Conservation (phyloP, 805 yeast genomes). For the Danielia reshetovae region DNA sequence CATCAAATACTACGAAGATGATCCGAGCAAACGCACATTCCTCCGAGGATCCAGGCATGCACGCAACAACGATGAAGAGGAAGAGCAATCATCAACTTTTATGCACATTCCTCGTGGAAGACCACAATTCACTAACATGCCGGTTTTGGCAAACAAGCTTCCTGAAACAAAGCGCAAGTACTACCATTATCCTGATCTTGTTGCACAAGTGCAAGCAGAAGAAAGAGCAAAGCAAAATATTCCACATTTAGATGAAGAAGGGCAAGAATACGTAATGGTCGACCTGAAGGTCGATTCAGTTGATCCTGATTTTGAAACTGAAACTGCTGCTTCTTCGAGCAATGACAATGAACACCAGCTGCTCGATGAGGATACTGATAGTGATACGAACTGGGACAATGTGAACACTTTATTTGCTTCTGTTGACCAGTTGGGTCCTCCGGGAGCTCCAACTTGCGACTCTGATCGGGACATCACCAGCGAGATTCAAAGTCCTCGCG, state of each 20-base stretch:
- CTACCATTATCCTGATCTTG: conserved; percentile 28
- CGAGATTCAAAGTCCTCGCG: conserved; percentile 1
- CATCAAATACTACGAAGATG: conserved; percentile 37
- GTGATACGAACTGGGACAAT: conserved; percentile 20
- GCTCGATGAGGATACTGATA: conserved; percentile 28
- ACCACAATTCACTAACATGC: conserved; percentile 39
- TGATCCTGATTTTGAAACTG: conserved; percentile 1
- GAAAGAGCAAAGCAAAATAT: conserved; percentile 12
- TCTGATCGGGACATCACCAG: conserved; percentile 1
- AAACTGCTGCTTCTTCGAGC: conserved; percentile 1
- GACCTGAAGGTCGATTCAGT: neutral
- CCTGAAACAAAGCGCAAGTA: conserved; percentile 26
- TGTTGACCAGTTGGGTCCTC: conserved; percentile 7
- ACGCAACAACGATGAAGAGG: conserved; percentile 7
- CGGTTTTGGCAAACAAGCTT: conserved; percentile 26
- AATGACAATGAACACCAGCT: conserved; percentile 10
- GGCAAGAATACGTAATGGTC: conserved; percentile 14
- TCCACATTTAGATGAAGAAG: conserved; percentile 8
- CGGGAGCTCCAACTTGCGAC: neutral
- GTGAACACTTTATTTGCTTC: conserved; percentile 12
- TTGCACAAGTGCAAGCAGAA: conserved; percentile 1
- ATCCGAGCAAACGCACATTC: conserved; percentile 12
- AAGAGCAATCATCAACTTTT: conserved; percentile 4
- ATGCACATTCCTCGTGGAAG: conserved; percentile 47
- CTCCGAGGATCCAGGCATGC: conserved; percentile 10